phyloP scores from a whole-genome alignment of 2,329 filamentous ascomycete species.

The Colletotrichum karsti region DNA sequence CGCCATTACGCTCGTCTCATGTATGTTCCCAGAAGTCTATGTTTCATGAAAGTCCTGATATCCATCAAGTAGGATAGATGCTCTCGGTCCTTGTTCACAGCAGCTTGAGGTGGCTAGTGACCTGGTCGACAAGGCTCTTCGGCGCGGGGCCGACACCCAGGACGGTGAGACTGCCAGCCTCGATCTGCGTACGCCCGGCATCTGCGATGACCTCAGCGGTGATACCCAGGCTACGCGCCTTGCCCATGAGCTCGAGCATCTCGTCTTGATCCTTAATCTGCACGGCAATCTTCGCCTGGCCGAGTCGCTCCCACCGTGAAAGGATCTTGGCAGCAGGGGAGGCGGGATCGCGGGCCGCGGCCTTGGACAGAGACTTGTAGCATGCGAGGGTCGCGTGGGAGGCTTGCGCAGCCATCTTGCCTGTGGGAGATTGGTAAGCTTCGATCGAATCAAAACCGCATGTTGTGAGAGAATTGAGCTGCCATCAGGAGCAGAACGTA shows the following conservation, averaged over 20 bases:
- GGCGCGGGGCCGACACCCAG: constrained; percentile 85
- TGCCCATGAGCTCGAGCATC: constrained; percentile 75
- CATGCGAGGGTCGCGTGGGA: constrained; percentile 96
- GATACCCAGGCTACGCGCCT: constrained; percentile 83
- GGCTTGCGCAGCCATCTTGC: constrained; percentile 96
- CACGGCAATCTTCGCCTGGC: constrained; percentile 93
- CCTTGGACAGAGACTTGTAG: constrained; percentile 82
- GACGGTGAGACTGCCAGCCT: constrained; percentile 90
- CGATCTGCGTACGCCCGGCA: constrained; percentile 97
- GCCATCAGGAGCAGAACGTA: constrained; percentile 48
- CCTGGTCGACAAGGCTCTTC: constrained; percentile 84
- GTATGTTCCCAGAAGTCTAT: constrained; percentile 17
- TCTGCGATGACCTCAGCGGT: constrained; percentile 92
- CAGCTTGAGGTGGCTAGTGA: constrained; percentile 87
- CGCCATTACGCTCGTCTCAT: constrained; percentile 18
- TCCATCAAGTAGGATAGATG: not conserved
- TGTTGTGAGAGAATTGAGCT: not conserved
- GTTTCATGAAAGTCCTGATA: not conserved
- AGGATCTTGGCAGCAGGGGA: constrained; percentile 71
- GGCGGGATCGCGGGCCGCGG: constrained; percentile 58
- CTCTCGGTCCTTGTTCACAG: constrained; percentile 57
- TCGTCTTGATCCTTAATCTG: constrained; percentile 90
- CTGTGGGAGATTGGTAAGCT: constrained; percentile 52
- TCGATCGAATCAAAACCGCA: not conserved
- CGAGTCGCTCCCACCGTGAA: constrained; percentile 83